Conservation (phyloP, 805 yeast species). For the Sugiyamaella boreocaroliniensis region DNA sequence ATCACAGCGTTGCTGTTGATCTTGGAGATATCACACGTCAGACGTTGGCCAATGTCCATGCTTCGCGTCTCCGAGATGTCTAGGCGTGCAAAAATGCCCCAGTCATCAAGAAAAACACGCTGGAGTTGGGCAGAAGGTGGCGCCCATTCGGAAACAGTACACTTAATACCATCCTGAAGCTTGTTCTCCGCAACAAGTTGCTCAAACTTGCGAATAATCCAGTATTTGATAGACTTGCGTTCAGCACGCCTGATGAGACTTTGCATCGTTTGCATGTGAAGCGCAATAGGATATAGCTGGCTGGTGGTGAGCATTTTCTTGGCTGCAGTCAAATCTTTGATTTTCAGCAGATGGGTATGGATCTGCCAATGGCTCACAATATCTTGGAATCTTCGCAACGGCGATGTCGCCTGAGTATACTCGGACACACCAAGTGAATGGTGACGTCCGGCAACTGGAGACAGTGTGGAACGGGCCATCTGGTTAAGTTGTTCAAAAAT, state of each 20-base stretch:
- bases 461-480: slow-evolving; percentile 47
- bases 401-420: slow-evolving; percentile 81
- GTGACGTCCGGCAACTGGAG: slow-evolving; percentile 45
- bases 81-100: slow-evolving; percentile 2
- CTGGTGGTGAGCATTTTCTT: slow-evolving; percentile 1
- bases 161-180: not conserved
- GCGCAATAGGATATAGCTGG: slow-evolving; percentile 10
- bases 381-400: slow-evolving; percentile 78
- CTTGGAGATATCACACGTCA: not conserved
- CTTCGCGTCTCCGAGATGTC: not conserved
- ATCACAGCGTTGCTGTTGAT: not conserved
- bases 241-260: slow-evolving; percentile 11
- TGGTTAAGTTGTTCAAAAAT: slow-evolving; percentile 39
- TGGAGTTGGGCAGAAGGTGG: not conserved
- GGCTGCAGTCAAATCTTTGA: slow-evolving; percentile 16
- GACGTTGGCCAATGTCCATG: not conserved
- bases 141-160: not conserved
- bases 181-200: not conserved
- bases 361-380: slow-evolving; percentile 74
- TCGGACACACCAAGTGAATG: slow-evolving; percentile 52
- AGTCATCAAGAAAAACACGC: slow-evolving; percentile 1
- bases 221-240: slow-evolving; percentile 10
- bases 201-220: slow-evolving; percentile 16
- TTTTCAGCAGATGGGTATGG: slow-evolving; percentile 37
- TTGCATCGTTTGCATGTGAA: slow-evolving; percentile 10